phyloP scores from a whole-genome alignment of 345 rosid species.

The Moricandia moricandioides region DNA sequence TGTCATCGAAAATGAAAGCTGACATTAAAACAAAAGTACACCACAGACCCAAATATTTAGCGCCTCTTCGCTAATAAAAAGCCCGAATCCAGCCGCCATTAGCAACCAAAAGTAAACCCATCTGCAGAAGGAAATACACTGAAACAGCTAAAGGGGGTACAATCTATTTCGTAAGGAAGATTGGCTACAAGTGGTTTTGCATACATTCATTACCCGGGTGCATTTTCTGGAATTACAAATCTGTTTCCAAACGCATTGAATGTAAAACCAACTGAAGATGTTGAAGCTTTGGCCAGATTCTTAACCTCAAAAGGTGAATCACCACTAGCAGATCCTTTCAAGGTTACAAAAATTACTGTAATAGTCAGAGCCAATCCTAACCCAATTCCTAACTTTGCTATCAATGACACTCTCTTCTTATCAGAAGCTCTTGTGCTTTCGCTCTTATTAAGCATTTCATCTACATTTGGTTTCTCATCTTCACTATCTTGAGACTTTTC shows the following conservation, averaged over 20 bases:
- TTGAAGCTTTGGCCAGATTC: constrained; percentile 46
- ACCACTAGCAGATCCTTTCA: constrained; percentile 44
- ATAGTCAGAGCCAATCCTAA: constrained; percentile 55
- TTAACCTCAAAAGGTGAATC: constrained; percentile 58
- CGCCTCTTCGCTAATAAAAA: constrained; percentile 90
- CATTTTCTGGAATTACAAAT: constrained; percentile 65
- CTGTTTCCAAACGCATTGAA: constrained; percentile 73
- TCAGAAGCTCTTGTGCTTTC: constrained; percentile 15
- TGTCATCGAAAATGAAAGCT: neutral
- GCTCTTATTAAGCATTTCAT: constrained; percentile 29
- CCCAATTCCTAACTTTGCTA: constrained; percentile 50
- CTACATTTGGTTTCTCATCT: constrained; percentile 29
- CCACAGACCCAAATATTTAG: constrained; percentile 94
- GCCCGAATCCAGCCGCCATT: constrained; percentile 90
- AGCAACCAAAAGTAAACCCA: constrained; percentile 95
- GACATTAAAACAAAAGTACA: constrained; percentile 58
- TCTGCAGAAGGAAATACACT: constrained; percentile 40
- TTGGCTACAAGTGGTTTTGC: neutral
- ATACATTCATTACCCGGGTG: constrained; percentile 60
- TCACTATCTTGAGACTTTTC: constrained; percentile 27
- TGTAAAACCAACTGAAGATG: constrained; percentile 56
- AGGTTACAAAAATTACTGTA: constrained; percentile 44
- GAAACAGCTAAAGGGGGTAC: neutral
- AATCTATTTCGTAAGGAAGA: neutral
- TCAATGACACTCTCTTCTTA: constrained; percentile 43